Evolutionary conservation across 805 yeast genomes (phyloP).

Genomic region (Wickerhamiella brachini): DNA sequence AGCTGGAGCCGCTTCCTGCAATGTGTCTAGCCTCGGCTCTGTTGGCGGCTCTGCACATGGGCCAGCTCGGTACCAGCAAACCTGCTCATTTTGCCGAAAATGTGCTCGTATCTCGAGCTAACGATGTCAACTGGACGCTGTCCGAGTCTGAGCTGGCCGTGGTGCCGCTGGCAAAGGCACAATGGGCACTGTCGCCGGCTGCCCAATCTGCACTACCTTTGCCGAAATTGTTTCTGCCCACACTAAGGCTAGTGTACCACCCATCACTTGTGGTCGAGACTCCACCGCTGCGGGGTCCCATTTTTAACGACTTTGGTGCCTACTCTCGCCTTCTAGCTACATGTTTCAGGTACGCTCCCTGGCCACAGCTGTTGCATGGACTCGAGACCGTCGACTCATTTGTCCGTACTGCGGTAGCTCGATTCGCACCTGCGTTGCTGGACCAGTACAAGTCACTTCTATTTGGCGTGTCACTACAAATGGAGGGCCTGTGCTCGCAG

Average conservation of each 20-base stretch:
- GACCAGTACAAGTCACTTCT: conserved; percentile 4
- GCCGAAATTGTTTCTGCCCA: background rate
- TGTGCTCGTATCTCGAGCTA: background rate
- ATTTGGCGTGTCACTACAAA: conserved; percentile 7
- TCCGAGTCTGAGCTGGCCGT: conserved; percentile 2
- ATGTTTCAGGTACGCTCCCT: background rate
- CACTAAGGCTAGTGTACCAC: background rate
- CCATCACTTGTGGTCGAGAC: background rate
- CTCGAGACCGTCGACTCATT: conserved; percentile 1
- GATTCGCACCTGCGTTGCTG: background rate
- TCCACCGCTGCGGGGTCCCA: background rate
- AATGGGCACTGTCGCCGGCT: background rate
- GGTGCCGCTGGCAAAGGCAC: conserved; percentile 3
- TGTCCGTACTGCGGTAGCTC: background rate
- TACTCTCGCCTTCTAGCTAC: conserved; percentile 3
- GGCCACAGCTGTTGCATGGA: background rate
- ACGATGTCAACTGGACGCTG: background rate
- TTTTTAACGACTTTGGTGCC: conserved; percentile 7
- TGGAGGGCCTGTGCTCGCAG: conserved; percentile 6
- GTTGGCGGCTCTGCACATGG: background rate
- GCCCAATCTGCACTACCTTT: conserved; percentile 10
- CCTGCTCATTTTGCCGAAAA: background rate
- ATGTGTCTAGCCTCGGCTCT: conserved; percentile 9
- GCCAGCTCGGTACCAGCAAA: background rate
- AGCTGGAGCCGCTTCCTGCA: conserved; percentile 9